Base-by-base conservation (phyloP, 352 stramenopile genomes). In the Globisporangium carolinianum region DNA sequence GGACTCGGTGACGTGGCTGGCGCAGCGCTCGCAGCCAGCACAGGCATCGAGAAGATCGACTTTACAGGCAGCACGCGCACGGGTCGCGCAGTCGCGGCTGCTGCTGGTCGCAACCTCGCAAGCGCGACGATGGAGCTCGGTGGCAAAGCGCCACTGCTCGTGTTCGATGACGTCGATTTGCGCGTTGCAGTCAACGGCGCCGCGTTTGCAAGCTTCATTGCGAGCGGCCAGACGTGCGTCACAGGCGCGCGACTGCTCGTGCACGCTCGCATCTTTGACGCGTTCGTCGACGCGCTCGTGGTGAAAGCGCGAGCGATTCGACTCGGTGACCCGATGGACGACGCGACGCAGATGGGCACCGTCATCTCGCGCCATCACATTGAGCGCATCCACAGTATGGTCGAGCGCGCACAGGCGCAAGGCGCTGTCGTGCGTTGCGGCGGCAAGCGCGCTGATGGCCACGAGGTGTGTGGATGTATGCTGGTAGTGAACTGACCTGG, bases 181-280 rank as follows among this genome's bases (percentile, higher is more conserved):
- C 73, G 71, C 17, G 71, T 78, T 61, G 77, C 76, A 5, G 75
- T 87, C 17, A 77, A 89, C 58, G 76, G 75, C 37, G 73, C 73
- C 8, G 75, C 75, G 14, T 91, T 91, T 53, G 79, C 74, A 14
- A 75, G 73, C 57, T 89, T 91, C 55, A 82, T 91, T 39, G 79
- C 77, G 8, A 87, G 76, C 50, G 85, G 73, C 12, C 87, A 93
- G 73, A 94, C 75, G 24, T 97, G 79, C 62, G 79, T 89, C 4
- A 86, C 81, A 10, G 86, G 83, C 6, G 81, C 82, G 15, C 79
- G 89, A 15, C 68, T 97, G 14, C 93, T 93, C 65, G 75, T 97
- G 9, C 85, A 97, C 47, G 72, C 93, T 50, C 65, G 47, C 4
- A 79, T 96, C 54, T 70, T 84, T 47, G 80, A 94, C 17, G 65